Evolutionary conservation across 108 stramenopile species (phyloP), one percentile per base, ranked within the genome.

Genomic region (Aurantiochytrium sp.): DNA sequence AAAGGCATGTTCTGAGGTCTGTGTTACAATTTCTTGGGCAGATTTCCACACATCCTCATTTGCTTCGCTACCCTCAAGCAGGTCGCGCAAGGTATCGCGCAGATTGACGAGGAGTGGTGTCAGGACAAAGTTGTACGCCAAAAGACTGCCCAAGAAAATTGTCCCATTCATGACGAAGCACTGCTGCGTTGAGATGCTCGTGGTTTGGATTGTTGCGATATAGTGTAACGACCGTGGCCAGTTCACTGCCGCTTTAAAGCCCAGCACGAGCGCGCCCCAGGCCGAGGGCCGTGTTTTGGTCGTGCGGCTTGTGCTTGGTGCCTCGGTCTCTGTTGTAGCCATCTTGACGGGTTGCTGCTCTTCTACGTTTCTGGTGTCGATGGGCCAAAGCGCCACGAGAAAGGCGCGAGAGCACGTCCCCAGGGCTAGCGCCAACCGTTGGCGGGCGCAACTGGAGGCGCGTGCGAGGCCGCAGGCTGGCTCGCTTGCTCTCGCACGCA

Each of bases 161-260:
- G 76, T 83, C n/a, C 76, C 76, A 23, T 83, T 83, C 76, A 83
- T 47, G 19, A 83, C 49, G 51, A 83, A 83, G 76, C 76, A 83
- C 76, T 83, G 76, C 51, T 83, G 76, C 76, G 51, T 53, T 2
- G 49, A 53, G 28, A 83, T 83, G 49, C 49, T 53, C 51, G 76
- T 53, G 16, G 76, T 83, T 35, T 83, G 76, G 25, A 83, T 47
- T 23, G 45, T 83, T 18, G 51, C 76, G 10, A 83, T 8, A 35
- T 83, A 47, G 51, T 53, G 76, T 23, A 83, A 16, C 3, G 76
- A 47, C 51, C 51, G 45, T 6, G 45, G 76, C 76, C 45, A 47
- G 76, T 53, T 83, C 49, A 83, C 51, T 35, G 76, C 76, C 4
- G 76, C 4, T 23, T 53, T 83, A 12, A 83, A 53, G 18, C 76